These are phyloP conservation scores for Coemansia sp. DNA, from an alignment of 192 early-diverging fungal genomes.

Conservation along the genomic window DNA sequence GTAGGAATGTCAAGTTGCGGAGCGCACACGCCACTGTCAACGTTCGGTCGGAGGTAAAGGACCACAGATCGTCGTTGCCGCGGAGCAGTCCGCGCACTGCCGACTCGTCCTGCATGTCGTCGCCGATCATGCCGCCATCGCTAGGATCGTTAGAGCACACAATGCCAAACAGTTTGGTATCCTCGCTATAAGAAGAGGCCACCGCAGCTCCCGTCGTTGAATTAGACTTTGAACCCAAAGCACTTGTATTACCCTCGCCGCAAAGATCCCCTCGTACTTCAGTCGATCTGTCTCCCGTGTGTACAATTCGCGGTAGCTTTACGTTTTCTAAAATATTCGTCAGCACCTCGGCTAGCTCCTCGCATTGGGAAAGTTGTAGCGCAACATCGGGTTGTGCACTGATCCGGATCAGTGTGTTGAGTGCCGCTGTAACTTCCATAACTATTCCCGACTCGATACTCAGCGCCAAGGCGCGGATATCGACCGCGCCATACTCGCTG, in stretches of 20 bases:
- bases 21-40: conserved; percentile 43
- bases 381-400: conserved; percentile 59
- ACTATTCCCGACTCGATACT: conserved; percentile 77
- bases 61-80: conserved; percentile 46
- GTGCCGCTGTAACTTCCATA: conserved; percentile 72
- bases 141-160: conserved; percentile 16
- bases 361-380: conserved; percentile 61
- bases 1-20: conserved; percentile 52
- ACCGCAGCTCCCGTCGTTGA: background rate
- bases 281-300: background rate
- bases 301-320: conserved; percentile 10
- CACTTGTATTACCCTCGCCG: background rate
- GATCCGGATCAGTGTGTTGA: conserved; percentile 70
- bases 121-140: conserved; percentile 36
- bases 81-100: conserved; percentile 42
- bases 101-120: conserved; percentile 45
- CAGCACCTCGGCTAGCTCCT: conserved; percentile 69
- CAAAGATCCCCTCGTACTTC: background rate
- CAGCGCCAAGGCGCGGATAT: conserved; percentile 78
- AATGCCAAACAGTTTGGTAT: conserved; percentile 27
- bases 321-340: conserved; percentile 61
- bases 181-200: conserved; percentile 29
- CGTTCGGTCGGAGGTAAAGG: conserved; percentile 53
- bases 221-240: background rate
- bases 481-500: conserved; percentile 62